phyloP scores from a whole-genome alignment of 371 early-diverging fungal species.

The Haplosporangium sp. region DNA sequence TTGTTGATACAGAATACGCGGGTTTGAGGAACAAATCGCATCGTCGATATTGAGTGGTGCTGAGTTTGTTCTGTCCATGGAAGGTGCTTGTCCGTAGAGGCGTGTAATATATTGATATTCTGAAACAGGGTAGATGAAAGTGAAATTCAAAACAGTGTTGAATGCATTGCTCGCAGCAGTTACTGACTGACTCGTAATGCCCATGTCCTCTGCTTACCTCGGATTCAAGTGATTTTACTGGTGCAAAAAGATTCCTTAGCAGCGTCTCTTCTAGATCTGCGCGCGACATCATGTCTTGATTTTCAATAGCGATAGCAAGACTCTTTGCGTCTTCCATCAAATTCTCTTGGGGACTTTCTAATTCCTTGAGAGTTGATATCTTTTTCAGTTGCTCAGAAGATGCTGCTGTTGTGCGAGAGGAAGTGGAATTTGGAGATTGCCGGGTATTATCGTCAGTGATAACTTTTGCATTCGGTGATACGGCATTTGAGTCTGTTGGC shows the following conservation, averaged over 20 bases:
- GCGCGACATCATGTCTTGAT: conserved; percentile 37
- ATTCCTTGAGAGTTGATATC: neutral
- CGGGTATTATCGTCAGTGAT: neutral
- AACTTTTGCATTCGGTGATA: neutral
- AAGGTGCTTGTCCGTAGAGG: conserved; percentile 54
- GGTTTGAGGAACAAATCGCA: conserved; percentile 75
- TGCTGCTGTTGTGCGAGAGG: neutral
- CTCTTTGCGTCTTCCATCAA: conserved; percentile 43
- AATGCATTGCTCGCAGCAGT: neutral
- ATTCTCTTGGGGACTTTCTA: neutral
- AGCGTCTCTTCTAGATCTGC: conserved; percentile 46
- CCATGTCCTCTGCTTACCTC: conserved; percentile 24
- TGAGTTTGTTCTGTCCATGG: conserved; percentile 44
- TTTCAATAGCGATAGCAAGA: conserved; percentile 40
- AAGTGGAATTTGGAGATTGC: neutral
- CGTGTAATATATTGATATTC: conserved; percentile 54
- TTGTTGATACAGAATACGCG: conserved; percentile 66
- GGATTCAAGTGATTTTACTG: conserved; percentile 32
- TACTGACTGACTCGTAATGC: neutral
- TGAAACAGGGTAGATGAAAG: conserved; percentile 5
- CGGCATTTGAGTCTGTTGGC: neutral
- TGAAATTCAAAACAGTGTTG: neutral
- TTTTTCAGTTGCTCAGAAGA: neutral
- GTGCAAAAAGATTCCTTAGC: conserved; percentile 34
- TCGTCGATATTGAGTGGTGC: conserved; percentile 22